These are phyloP conservation scores for Paraphaeosphaeria minitans DNA, from an alignment of 2,329 filamentous ascomycete species.

Conservation along the genomic window DNA sequence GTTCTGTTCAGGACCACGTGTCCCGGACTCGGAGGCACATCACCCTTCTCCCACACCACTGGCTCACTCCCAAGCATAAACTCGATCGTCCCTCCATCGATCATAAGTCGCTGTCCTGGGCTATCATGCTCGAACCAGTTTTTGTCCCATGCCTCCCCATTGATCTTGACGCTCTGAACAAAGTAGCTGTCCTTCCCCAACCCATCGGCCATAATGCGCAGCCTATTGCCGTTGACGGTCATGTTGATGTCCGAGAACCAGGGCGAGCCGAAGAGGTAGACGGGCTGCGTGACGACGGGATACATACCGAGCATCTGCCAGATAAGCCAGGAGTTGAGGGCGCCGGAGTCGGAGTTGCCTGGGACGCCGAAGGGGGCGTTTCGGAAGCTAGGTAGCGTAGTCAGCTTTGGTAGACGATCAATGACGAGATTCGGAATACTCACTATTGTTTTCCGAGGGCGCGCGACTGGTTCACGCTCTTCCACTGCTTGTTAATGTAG, in stretches of 20 bases:
- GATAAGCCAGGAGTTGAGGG: conserved; percentile 55
- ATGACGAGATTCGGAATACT: conserved; percentile 6
- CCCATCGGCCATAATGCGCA: conserved; percentile 61
- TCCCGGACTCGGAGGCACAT: conserved; percentile 58
- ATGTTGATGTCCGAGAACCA: conserved; percentile 60
- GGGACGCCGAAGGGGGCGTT: conserved; percentile 44
- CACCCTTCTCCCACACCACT: conserved; percentile 55
- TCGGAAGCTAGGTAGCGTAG: conserved; percentile 19
- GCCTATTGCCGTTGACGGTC: conserved; percentile 56
- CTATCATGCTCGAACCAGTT: conserved; percentile 70
- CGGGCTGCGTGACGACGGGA: conserved; percentile 67
- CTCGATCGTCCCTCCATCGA: conserved; percentile 54
- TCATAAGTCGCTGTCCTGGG: conserved; percentile 48
- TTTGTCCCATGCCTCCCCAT: conserved; percentile 65
- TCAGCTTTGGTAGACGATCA: not conserved
- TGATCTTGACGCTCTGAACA: conserved; percentile 69
- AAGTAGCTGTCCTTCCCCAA: conserved; percentile 57
- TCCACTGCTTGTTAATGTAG: conserved; percentile 48
- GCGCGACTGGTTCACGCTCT: conserved; percentile 43
- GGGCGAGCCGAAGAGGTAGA: conserved; percentile 63
- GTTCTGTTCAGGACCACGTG: conserved; percentile 28
- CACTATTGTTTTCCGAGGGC: conserved; percentile 39
- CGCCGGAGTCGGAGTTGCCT: conserved; percentile 51
- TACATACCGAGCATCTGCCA: conserved; percentile 55
- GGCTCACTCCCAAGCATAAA: conserved; percentile 53